phyloP scores from a whole-genome alignment of 2,329 filamentous ascomycete genomes.

The Coniochaeta hoffmannii region DNA sequence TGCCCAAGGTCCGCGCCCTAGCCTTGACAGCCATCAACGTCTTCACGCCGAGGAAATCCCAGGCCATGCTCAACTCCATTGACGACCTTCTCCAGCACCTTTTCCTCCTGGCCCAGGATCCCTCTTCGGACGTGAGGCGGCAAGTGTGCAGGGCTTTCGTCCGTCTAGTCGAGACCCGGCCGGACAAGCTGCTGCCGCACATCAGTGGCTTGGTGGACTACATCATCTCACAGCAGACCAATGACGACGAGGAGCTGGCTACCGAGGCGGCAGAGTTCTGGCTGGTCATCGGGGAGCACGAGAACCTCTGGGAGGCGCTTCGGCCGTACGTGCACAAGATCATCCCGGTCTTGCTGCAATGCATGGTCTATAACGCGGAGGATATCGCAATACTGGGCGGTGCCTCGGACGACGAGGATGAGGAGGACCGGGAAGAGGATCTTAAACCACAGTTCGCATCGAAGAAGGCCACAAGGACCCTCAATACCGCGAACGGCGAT shows the following conservation, averaged over 20 bases:
- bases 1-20: constrained; percentile 69
- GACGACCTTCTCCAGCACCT: constrained; percentile 77
- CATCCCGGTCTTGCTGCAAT: constrained; percentile 82
- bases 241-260: constrained; percentile 79
- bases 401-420: constrained; percentile 81
- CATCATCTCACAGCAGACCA: constrained; percentile 82
- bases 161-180: constrained; percentile 80
- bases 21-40: constrained; percentile 84
- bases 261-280: constrained; percentile 97
- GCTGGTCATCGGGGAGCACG: constrained; percentile 86
- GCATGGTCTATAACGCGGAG: constrained; percentile 95
- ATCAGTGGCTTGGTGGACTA: constrained; percentile 86
- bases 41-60: constrained; percentile 78
- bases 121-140: constrained; percentile 73
- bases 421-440: constrained; percentile 84
- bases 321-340: constrained; percentile 75
- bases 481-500: constrained; percentile 33
- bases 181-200: constrained; percentile 85
- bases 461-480: constrained; percentile 48
- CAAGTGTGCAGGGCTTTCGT: constrained; percentile 93
- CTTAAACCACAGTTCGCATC: constrained; percentile 91
- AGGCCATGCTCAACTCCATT: constrained; percentile 72
- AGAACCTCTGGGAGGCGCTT: constrained; percentile 67
- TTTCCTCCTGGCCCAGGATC: constrained; percentile 72
- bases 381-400: constrained; percentile 80